Base-by-base conservation (phyloP, 805 yeast species). In the Nakazawaea peltata region DNA sequence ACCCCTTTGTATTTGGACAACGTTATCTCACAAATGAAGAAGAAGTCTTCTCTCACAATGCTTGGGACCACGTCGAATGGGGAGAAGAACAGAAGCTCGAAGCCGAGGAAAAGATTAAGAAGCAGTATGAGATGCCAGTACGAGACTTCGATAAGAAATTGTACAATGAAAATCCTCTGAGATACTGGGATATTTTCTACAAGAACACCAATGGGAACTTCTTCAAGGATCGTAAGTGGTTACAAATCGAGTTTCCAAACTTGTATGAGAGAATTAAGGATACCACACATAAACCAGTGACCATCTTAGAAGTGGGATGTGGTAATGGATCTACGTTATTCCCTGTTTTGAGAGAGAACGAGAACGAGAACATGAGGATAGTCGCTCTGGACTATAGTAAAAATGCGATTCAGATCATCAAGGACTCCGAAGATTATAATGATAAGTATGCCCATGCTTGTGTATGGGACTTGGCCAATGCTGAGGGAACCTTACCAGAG, bases 11-110 rank as follows among this genome's bases (percentile, higher is more conserved):
- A 15, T 92, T 92, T 59, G 98, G 98, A 9, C 94, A 86, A 54
- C 66, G 98, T 37, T 74, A 60, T 44, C 63, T 92, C 39, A 71
- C 70, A 2, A 73, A 77, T 31, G 81, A 77, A 12, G 77, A 80
- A 4, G 87, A 86, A 19, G 95, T 92, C 1, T 92, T 94, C 78
- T 71, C 73, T 41, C 94, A 82, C 53, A 92, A 92, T 54, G 98
- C 98, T 0, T 81, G 92, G 85, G 98, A 92, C 55, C 95, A 92
- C 54, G 97, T 87, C 23, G 95, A 86, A 51, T 88, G 96, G 95
- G 97, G 94, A 33, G 87, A 82, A 34, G 95, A 86, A 47, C 97
- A 92, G 54, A 56, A 78, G 11, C 51, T 63, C 15, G 77, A 81
- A 43, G 96, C 96, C 3, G 70, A 81, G 49, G 77, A 69, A 46